Evolutionary conservation across 345 rosid genomes (phyloP).

Genomic region (Mallotus nudiflorus): DNA sequence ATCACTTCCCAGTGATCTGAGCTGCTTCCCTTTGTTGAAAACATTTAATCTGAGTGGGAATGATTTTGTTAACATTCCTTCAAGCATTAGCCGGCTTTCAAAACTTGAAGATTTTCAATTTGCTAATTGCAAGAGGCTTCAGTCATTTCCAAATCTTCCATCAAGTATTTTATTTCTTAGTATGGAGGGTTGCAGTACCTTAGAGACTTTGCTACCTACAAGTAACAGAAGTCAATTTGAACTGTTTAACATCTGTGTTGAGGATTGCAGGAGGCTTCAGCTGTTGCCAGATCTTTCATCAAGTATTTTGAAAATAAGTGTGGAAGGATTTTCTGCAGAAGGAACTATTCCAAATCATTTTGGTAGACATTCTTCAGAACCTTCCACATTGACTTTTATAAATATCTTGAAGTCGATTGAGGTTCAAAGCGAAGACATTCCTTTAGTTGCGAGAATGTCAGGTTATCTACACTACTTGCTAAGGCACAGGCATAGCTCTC

Average conservation of each 20-base stretch:
- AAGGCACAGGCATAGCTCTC: background rate
- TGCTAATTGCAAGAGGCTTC: background rate
- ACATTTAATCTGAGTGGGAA: slow-evolving; percentile 12
- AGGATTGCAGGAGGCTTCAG: background rate
- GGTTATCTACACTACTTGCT: background rate
- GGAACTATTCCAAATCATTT: background rate
- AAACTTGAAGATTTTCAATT: background rate
- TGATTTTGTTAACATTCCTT: slow-evolving; percentile 2
- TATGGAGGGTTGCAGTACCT: background rate
- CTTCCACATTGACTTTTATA: background rate
- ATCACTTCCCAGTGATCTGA: slow-evolving; percentile 5
- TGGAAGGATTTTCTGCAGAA: too few relatives aligned
- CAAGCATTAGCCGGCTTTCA: slow-evolving; percentile 6
- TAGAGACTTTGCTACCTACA: too few relatives aligned
- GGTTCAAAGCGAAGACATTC: background rate
- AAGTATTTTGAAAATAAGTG: too few relatives aligned
- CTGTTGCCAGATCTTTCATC: background rate
- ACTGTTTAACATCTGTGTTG: too few relatives aligned
- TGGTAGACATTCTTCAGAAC: background rate
- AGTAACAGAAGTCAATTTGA: too few relatives aligned
- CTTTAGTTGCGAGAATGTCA: background rate
- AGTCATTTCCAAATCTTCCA: slow-evolving; percentile 24
- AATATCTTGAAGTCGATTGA: background rate
- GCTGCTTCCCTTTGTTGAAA: slow-evolving; percentile 2
- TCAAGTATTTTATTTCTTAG: background rate